A percentile compares a stretch with the other conserved stretches of the same genome.
Evolutionary conservation across 2,329 filamentous ascomycete species (phyloP).

Genomic region (Arthrocladium fulminans): DNA sequence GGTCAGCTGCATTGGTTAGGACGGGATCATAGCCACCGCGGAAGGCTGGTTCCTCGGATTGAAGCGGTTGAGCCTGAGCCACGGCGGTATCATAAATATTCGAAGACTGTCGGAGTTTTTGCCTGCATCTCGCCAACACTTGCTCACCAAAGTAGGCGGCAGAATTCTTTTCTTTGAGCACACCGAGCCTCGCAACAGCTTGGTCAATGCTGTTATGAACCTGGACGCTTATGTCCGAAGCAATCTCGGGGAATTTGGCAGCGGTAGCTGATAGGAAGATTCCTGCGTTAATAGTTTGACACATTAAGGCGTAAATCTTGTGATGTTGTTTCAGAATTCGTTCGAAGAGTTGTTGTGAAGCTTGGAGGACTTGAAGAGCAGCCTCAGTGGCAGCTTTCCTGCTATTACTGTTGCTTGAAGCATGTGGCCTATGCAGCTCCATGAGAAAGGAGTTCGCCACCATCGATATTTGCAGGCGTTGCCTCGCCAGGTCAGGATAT

Average conservation of each 20-base stretch:
- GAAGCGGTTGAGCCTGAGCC: too few species aligned
- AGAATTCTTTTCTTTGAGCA: too few species aligned
- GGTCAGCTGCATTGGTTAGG: too few species aligned
- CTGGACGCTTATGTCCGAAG: too few species aligned
- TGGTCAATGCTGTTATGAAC: too few species aligned
- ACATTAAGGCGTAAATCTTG: constrained; percentile 6
- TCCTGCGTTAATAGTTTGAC: constrained; percentile 2
- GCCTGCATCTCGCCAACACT: too few species aligned
- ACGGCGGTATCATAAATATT: too few species aligned
- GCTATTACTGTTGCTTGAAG: neutral
- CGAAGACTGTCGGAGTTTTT: too few species aligned
- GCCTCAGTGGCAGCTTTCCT: neutral
- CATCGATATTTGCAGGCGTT: neutral
- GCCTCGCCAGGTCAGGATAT: neutral
- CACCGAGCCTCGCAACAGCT: too few species aligned
- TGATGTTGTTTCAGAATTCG: neutral
- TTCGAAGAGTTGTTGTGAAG: constrained; percentile 1
- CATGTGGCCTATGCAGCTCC: constrained; percentile 3
- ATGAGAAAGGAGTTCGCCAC: neutral
- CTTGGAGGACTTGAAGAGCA: neutral
- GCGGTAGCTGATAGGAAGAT: constrained; percentile 2
- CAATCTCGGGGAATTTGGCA: neutral
- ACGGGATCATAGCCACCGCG: too few species aligned
- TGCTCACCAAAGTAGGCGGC: too few species aligned
- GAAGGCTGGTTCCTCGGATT: too few species aligned